These are phyloP conservation scores for Solidago caesia DNA, from an alignment of 129 eudicot genomes.

Conservation along the genomic window DNA sequence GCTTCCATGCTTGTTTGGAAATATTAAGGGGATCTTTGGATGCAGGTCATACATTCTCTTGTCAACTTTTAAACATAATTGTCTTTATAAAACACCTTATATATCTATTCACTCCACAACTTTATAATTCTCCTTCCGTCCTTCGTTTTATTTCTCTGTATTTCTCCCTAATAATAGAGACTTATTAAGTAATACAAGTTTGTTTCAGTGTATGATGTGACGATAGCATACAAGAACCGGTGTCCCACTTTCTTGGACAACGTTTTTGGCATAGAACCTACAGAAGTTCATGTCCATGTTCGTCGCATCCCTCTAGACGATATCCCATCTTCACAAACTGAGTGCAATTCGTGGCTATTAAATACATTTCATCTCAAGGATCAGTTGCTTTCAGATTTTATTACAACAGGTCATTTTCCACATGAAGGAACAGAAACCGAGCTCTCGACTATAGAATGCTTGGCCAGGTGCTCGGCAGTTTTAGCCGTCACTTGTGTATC, in stretches of 20 bases:
- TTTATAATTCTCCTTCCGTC: not conserved
- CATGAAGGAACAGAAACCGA: slow-evolving; percentile 54
- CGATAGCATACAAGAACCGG: slow-evolving; percentile 78
- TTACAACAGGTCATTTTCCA: slow-evolving; percentile 58
- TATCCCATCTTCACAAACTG: slow-evolving; percentile 58
- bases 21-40: slow-evolving; percentile 64
- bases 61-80: not conserved
- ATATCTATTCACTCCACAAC: not conserved
- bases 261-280: slow-evolving; percentile 77
- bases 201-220: slow-evolving; percentile 73
- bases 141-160: not conserved
- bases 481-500: slow-evolving; percentile 49
- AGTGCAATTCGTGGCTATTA: slow-evolving; percentile 54
- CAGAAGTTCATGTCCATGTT: slow-evolving; percentile 82
- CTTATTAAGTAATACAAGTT: not conserved
- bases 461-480: slow-evolving; percentile 48
- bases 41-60: slow-evolving; percentile 57
- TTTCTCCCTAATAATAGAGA: not conserved
- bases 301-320: slow-evolving; percentile 53
- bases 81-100: not conserved
- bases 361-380: slow-evolving; percentile 54
- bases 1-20: slow-evolving; percentile 77
- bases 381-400: slow-evolving; percentile 63
- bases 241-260: slow-evolving; percentile 88
- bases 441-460: slow-evolving; percentile 56